Evolutionary conservation across 345 rosid genomes (phyloP), one percentile per base, ranked within the genome.

Genomic region (Euclidium syriacum): DNA sequence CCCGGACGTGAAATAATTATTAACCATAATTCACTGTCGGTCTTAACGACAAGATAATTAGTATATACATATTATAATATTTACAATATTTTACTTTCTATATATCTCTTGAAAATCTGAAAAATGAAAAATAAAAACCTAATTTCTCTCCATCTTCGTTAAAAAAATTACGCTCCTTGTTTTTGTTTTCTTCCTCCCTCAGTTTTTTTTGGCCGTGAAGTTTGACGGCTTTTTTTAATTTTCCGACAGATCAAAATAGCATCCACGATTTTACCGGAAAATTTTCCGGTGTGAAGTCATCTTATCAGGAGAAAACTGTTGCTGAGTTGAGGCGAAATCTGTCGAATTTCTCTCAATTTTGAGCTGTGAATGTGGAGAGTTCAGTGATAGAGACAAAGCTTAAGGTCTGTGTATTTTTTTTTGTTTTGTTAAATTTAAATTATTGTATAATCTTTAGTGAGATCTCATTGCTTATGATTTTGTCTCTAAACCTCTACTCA

Each of bases 1-100:
- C n/a, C 74, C 95, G 91, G 91, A 87, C 85, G 78, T 75, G 73
- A 85, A 87, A 70, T 22, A 68, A 55, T 68, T 65, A 77, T 85
- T 62, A 84, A 84, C 85, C 78, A 69, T 67, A 77, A 42, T 78
- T 67, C 50, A 81, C 73, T 75, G 75, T 80, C 67, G 84, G 84
- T 75, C 68, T 77, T 77, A 73, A 74, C 72, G 67, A 80, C 62
- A 78, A 75, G 76, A 73, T 76, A 54, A 51, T 54, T 74, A 61
- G 15, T 20, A 42, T 42, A 22, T 24, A 26, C n/a, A 6, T 17
- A 22, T 5, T 35, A 19, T 34, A 25, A 36, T 34, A 16, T 32
- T 14, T 65, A 33, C 17, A 35, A 36, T 36, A 36, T 32, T 7
- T 40, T 5, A 20, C 29, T 60, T 16, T 61, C 6, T 20, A 40